Evolutionary conservation across 441 rosid species (phyloP), one percentile per base, ranked within the genome.

Genomic region (Syzygium syzygioides): DNA sequence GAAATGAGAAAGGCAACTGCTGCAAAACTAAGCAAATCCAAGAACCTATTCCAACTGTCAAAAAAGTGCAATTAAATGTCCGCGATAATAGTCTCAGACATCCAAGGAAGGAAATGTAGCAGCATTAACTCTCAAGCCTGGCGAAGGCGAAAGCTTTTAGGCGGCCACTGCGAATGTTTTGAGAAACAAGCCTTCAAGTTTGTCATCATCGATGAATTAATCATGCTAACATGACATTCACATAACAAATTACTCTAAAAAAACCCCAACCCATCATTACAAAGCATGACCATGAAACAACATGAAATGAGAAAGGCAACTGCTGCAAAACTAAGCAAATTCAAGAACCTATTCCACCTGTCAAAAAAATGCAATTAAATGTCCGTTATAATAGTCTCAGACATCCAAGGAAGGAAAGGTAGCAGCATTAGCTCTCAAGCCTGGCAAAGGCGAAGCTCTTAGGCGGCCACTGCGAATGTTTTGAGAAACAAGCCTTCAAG

Each of bases 151-250:
- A 92, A 94, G 93, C 96, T 92, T 94, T 96, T 62, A 91, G 96
- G 88, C 96, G 95, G 98, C 97, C 92, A 95, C 98, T 94, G 97
- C 98, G 95, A 95, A 95, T 95, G 97, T 95, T 93, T 88, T 86
- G 93, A 93, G 93, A 93, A 89, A 93, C 92, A 93, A 95, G 93
- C 96, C 94, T 90, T 91, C 64, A 34, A 90, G 86, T n/a, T 19
- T 93, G 79, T 68, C 48, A 68, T 68, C 79, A 68, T 34, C 4
- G 48, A 68, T 34, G 48, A 34, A 17, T 17, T 32, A 68, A 25
- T 68, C 26, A 19, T 7, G 5, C 79, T 19, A 68, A 19, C 48
- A 34, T 23, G 12, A 34, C 83, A 37, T 37, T 71, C 5, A 14
- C n/a, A 0, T 7, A 41, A 25, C n/a, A 11, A 17, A 71, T 71